phyloP scores from a whole-genome alignment of 805 yeast species.

The Starmerella floris region DNA sequence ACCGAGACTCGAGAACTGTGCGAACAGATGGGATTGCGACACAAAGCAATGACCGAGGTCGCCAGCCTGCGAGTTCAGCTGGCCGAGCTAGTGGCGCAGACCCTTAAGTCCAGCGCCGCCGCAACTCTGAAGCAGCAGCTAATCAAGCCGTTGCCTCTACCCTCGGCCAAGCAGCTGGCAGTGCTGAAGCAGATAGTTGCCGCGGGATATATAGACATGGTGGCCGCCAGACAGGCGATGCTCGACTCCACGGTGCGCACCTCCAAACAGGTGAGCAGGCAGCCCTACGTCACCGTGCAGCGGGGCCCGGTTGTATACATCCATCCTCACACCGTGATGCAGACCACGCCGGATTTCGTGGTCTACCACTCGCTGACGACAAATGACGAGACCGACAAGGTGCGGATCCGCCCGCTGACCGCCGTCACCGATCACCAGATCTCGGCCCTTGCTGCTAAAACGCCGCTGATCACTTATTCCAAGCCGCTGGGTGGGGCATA shows the following conservation, averaged over 20 bases:
- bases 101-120: conserved; percentile 27
- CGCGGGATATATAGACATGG: conserved; percentile 84
- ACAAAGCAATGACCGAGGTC: conserved; percentile 76
- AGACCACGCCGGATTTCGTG: conserved; percentile 62
- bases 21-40: conserved; percentile 51
- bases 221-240: conserved; percentile 56
- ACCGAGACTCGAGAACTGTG: conserved; percentile 33
- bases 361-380: conserved; percentile 57
- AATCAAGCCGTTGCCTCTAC: conserved; percentile 44
- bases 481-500: conserved; percentile 87
- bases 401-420: conserved; percentile 62
- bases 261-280: conserved; percentile 39
- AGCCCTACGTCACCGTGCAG: conserved; percentile 39
- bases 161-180: conserved; percentile 52
- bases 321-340: conserved; percentile 63
- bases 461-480: conserved; percentile 67
- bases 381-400: conserved; percentile 34
- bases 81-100: conserved; percentile 54
- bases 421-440: conserved; percentile 64
- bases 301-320: conserved; percentile 38
- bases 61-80: conserved; percentile 68
- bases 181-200: conserved; percentile 84
- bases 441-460: conserved; percentile 59
- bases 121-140: conserved; percentile 40
- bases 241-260: conserved; percentile 55